Evolutionary conservation across 2,329 filamentous ascomycete species (phyloP).

Genomic region (Alternaria metachromatica): DNA sequence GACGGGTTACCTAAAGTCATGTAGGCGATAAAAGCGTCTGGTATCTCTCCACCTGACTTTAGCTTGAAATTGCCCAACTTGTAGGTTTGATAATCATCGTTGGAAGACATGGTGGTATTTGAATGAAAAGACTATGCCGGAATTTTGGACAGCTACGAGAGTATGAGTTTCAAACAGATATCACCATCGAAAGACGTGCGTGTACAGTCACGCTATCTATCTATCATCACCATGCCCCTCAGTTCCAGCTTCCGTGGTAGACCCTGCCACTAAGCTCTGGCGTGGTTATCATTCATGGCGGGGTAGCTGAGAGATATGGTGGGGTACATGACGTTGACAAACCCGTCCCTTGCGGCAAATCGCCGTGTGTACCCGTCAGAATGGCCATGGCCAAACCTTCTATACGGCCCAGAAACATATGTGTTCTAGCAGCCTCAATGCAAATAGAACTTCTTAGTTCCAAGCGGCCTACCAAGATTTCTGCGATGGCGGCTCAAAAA

Average conservation of each 20-base stretch:
- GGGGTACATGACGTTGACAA: slow-evolving; percentile 26
- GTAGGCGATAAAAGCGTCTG: slow-evolving; percentile 74
- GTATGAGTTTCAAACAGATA: not conserved
- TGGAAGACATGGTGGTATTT: slow-evolving; percentile 13
- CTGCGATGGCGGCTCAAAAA: not conserved
- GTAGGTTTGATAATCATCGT: slow-evolving; percentile 59
- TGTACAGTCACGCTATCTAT: not conserved
- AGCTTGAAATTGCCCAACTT: slow-evolving; percentile 71
- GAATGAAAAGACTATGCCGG: too few relatives aligned
- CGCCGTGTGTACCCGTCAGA: slow-evolving; percentile 16
- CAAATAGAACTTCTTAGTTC: not conserved
- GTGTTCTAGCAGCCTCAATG: not conserved
- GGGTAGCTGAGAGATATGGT: slow-evolving; percentile 29
- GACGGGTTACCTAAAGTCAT: slow-evolving; percentile 73
- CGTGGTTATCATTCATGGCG: slow-evolving; percentile 21
- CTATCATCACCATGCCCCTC: not conserved
- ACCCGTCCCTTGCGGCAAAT: not conserved
- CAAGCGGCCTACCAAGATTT: not conserved
- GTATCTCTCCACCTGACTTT: slow-evolving; percentile 67
- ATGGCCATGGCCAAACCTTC: not conserved
- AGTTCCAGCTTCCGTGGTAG: not conserved
- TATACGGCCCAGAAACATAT: not conserved
- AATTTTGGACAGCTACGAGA: too few relatives aligned
- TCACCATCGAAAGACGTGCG: not conserved
- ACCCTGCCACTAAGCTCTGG: not conserved